phyloP scores from a whole-genome alignment of 2,329 filamentous ascomycete genomes.

The Phialemonium atrogriseum region DNA sequence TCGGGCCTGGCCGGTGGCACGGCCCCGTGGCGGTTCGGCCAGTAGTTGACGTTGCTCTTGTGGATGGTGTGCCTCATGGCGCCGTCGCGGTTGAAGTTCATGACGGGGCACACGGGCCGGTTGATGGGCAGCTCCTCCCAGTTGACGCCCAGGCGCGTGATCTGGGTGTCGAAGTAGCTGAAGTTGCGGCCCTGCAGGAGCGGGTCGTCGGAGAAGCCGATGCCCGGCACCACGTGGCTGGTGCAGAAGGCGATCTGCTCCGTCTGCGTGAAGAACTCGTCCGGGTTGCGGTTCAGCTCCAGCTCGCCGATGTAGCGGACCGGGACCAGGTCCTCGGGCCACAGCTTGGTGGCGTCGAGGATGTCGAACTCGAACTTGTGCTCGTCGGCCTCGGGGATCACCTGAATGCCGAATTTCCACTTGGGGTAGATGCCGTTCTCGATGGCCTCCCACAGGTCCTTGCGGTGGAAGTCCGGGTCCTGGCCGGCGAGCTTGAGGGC shows the following conservation, averaged over 20 bases:
- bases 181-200: slow-evolving; percentile 67
- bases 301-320: slow-evolving; percentile 72
- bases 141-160: slow-evolving; percentile 63
- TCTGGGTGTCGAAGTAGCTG: slow-evolving; percentile 59
- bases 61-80: slow-evolving; percentile 64
- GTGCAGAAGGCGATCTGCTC: slow-evolving; percentile 73
- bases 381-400: slow-evolving; percentile 61
- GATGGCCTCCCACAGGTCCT: slow-evolving; percentile 18
- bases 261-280: slow-evolving; percentile 3
- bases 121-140: slow-evolving; percentile 75
- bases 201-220: slow-evolving; percentile 70
- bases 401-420: slow-evolving; percentile 55
- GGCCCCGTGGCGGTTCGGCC: slow-evolving; percentile 62
- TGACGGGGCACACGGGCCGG: slow-evolving; percentile 62
- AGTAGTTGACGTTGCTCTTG: slow-evolving; percentile 69
- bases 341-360: slow-evolving; percentile 77
- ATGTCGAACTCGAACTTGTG: slow-evolving; percentile 81
- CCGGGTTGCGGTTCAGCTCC: slow-evolving; percentile 38
- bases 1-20: slow-evolving; percentile 52
- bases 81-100: slow-evolving; percentile 72
- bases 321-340: slow-evolving; percentile 71
- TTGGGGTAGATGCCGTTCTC: slow-evolving; percentile 16
- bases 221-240: slow-evolving; percentile 68
- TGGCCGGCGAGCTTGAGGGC: slow-evolving; percentile 17
- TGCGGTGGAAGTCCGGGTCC: slow-evolving; percentile 19